These are phyloP conservation scores for Globisporangium radiosum DNA, from an alignment of 352 stramenopile species.

Conservation along the genomic window DNA sequence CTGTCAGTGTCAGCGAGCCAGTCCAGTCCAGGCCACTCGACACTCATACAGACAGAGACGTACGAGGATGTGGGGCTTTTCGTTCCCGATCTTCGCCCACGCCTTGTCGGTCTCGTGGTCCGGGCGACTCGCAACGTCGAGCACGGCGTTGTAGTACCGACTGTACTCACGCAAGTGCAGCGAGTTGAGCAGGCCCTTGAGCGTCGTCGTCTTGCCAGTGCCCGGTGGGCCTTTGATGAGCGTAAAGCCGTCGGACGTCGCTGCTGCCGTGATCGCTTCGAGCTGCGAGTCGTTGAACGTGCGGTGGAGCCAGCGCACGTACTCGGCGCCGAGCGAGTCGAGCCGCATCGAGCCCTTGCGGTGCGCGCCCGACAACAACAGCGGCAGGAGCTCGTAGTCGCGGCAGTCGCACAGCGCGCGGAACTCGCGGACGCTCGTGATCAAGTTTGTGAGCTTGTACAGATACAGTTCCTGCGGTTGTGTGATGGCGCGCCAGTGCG, in stretches of 20 bases:
- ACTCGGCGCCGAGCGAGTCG: constrained; percentile 73
- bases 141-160: constrained; percentile 86
- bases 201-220: constrained; percentile 90
- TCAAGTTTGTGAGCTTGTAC: constrained; percentile 85
- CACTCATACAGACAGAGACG: neutral
- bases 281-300: constrained; percentile 88
- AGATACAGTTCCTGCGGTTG: constrained; percentile 47
- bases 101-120: constrained; percentile 78
- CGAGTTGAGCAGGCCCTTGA: constrained; percentile 89
- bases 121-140: constrained; percentile 72
- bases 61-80: constrained; percentile 91
- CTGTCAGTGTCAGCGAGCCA: neutral
- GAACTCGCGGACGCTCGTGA: constrained; percentile 86
- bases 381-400: constrained; percentile 65
- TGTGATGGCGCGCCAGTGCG: constrained; percentile 45
- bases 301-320: constrained; percentile 71
- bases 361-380: constrained; percentile 72
- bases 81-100: constrained; percentile 77
- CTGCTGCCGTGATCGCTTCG: constrained; percentile 83
- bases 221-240: constrained; percentile 88
- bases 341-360: constrained; percentile 67
- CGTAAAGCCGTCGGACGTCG: constrained; percentile 87
- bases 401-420: constrained; percentile 77
- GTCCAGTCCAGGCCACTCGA: neutral
- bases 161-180: constrained; percentile 91